Evolutionary conservation across 768 basidiomycete genomes (phyloP).

Genomic region (Hebeloma cylindrosporum): DNA sequence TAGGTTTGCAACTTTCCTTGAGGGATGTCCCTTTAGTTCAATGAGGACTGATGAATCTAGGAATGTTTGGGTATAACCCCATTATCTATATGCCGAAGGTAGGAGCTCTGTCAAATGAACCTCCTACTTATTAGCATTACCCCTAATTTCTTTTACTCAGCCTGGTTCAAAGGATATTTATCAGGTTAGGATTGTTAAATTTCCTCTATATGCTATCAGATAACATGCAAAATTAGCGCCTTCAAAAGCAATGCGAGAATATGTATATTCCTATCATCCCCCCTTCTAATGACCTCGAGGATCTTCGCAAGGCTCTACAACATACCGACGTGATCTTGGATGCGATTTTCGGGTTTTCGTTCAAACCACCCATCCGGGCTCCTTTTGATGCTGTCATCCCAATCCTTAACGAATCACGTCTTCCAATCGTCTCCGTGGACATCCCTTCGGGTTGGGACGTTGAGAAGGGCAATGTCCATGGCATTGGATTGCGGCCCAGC

Average conservation of each 20-base stretch:
- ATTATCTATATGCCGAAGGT: slow-evolving; percentile 95
- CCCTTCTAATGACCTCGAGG: slow-evolving; percentile 43
- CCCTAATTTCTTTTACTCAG: slow-evolving; percentile 42
- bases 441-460: slow-evolving; percentile 98
- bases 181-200: slow-evolving; percentile 43
- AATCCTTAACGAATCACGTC: slow-evolving; percentile 56
- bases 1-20: slow-evolving; percentile 46
- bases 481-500: slow-evolving; percentile 65
- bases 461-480: slow-evolving; percentile 64
- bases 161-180: slow-evolving; percentile 94
- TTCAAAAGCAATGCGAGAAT: slow-evolving; percentile 86
- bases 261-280: slow-evolving; percentile 78
- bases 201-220: neutral
- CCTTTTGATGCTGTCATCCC: slow-evolving; percentile 83
- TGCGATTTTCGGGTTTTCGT: slow-evolving; percentile 98
- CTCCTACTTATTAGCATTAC: neutral
- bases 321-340: slow-evolving; percentile 85
- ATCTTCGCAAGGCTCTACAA: slow-evolving; percentile 49
- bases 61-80: slow-evolving; percentile 89
- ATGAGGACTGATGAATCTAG: slow-evolving; percentile 37
- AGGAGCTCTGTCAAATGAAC: neutral
- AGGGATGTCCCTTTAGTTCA: neutral
- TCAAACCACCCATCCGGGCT: slow-evolving; percentile 83
- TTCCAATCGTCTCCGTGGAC: slow-evolving; percentile 93
- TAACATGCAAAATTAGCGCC: slow-evolving; percentile 47